phyloP scores from a whole-genome alignment of 371 early-diverging fungal genomes.

The Mucor saturninus region DNA sequence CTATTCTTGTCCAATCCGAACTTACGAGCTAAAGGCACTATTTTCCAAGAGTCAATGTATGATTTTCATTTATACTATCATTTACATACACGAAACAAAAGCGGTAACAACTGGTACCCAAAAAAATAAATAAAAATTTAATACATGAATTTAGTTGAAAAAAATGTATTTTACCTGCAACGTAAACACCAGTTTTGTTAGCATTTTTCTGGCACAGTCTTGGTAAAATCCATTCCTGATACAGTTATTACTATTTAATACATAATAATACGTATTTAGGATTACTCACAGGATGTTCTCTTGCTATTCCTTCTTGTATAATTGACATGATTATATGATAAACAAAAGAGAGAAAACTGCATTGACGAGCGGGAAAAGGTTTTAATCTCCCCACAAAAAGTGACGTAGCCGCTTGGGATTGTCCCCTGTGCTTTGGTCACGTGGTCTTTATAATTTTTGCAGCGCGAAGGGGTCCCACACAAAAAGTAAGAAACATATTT shows the following conservation, averaged over 20 bases:
- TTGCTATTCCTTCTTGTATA: constrained; percentile 29
- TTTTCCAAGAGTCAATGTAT: not conserved
- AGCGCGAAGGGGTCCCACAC: constrained; percentile 3
- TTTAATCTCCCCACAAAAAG: too few species aligned
- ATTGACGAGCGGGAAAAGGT: not conserved
- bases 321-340: constrained; percentile 8
- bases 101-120: constrained; percentile 9
- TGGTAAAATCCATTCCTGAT: constrained; percentile 32
- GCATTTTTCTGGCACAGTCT: constrained; percentile 27
- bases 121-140: not conserved
- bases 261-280: too few species aligned
- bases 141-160: not conserved
- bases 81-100: constrained; percentile 18
- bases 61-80: too few species aligned
- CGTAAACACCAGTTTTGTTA: constrained; percentile 27
- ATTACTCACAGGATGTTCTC: constrained; percentile 24
- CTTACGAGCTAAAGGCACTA: constrained; percentile 24
- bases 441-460: not conserved
- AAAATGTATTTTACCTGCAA: constrained; percentile 19
- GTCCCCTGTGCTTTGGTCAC: constrained; percentile 2
- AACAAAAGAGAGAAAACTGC: not conserved
- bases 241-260: too few species aligned
- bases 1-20: constrained; percentile 25
- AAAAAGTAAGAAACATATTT: not conserved
- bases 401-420: not conserved